Conservation (phyloP, 768 basidiomycete genomes). For the Agaricus sinodeliciosus region DNA sequence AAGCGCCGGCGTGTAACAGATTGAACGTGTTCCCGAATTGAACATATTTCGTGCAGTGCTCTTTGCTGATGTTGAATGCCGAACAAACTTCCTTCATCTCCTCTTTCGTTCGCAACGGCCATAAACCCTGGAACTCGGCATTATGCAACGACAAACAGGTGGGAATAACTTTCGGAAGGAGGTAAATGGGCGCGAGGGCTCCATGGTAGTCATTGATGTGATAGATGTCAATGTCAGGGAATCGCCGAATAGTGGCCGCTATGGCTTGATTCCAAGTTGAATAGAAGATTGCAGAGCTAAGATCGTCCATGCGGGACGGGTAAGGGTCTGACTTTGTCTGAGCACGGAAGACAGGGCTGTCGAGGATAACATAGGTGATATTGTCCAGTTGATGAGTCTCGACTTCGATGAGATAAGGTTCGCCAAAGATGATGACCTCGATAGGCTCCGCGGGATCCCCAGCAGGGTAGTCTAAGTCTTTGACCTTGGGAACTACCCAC, state of each 20-base stretch:
- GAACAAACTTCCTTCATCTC: constrained; percentile 99
- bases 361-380: constrained; percentile 91
- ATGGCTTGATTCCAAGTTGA: constrained; percentile 98
- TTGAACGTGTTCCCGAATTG: constrained; percentile 99
- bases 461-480: constrained; percentile 87
- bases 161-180: constrained; percentile 86
- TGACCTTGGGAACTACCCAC: constrained; percentile 94
- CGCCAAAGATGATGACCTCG: constrained; percentile 94
- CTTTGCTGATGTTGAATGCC: constrained; percentile 95
- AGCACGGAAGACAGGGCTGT: constrained; percentile 93
- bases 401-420: constrained; percentile 92
- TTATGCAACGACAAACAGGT: constrained; percentile 92
- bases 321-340: constrained; percentile 96
- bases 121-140: constrained; percentile 95
- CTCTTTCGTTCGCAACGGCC: constrained; percentile 94
- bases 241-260: constrained; percentile 81
- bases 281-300: constrained; percentile 95
- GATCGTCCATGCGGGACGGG: constrained; percentile 94
- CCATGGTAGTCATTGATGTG: constrained; percentile 96
- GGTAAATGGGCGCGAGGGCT: constrained; percentile 84
- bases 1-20: constrained; percentile 86
- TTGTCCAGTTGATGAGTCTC: constrained; percentile 92
- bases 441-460: constrained; percentile 92
- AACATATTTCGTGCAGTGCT: constrained; percentile 93
- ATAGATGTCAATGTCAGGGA: constrained; percentile 87